Evolutionary conservation across 305 asterid genomes (phyloP).

Genomic region (Fraxinus xanthoxyloides): DNA sequence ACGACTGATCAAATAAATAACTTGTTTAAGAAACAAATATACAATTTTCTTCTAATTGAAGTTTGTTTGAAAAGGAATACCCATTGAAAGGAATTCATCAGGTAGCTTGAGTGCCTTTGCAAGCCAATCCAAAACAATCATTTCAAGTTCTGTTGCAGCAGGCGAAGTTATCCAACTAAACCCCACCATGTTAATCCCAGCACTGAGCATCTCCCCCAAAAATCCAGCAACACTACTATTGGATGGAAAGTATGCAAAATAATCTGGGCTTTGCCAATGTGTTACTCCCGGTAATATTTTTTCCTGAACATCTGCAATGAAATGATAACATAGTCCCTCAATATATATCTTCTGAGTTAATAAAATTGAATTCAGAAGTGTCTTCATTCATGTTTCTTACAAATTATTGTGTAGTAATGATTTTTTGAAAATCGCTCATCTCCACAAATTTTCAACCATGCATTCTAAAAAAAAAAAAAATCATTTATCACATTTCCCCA

Average conservation of each 20-base stretch:
- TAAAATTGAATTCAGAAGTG: background rate
- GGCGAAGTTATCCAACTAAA: conserved; percentile 98
- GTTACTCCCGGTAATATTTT: conserved; percentile 94
- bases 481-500: background rate
- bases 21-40: background rate
- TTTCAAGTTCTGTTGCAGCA: conserved; percentile 96
- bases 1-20: background rate
- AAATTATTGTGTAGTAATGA: background rate
- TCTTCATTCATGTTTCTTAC: background rate
- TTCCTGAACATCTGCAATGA: conserved; percentile 56
- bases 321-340: background rate
- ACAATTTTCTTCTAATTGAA: background rate
- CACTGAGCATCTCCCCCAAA: conserved; percentile 96
- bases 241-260: conserved; percentile 75
- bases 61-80: conserved; percentile 29
- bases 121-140: conserved; percentile 89
- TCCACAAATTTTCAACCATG: background rate
- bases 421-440: background rate
- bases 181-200: conserved; percentile 89
- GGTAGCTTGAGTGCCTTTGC: conserved; percentile 85
- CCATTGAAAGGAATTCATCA: conserved; percentile 73
- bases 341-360: background rate
- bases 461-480: background rate
- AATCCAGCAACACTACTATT: conserved; percentile 92
- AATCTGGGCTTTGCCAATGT: conserved; percentile 96